Percentiles rank a stretch among this genome's conserved stretches.
Evolutionary conservation across 2,329 filamentous ascomycete species (phyloP).

Genomic region (Blastomyces emzantsi): DNA sequence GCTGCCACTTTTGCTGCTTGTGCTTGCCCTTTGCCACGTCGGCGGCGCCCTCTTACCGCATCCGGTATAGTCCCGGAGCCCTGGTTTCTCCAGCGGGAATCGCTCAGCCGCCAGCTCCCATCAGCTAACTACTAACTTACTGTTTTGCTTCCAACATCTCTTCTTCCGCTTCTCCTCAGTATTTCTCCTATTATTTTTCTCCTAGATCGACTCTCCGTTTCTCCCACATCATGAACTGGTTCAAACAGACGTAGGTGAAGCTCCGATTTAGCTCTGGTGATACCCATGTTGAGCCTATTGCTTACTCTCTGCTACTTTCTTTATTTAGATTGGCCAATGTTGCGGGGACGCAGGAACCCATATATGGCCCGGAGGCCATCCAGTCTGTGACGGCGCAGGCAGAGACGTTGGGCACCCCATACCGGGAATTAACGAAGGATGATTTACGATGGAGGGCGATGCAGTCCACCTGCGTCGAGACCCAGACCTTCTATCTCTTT

Average conservation of each 20-base stretch:
- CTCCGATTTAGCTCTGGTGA: conserved; percentile 7
- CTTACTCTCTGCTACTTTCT: conserved; percentile 10
- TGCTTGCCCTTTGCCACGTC: background rate
- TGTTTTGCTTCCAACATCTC: background rate
- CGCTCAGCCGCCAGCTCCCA: background rate
- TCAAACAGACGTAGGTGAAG: conserved; percentile 70
- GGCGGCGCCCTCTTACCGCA: background rate
- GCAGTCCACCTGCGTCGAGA: conserved; percentile 85
- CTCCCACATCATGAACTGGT: conserved; percentile 78
- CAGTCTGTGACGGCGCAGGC: conserved; percentile 76
- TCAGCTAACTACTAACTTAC: background rate
- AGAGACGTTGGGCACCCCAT: conserved; percentile 72
- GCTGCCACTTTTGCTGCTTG: background rate
- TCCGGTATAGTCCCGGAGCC: background rate
- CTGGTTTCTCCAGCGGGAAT: background rate
- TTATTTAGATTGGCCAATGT: conserved; percentile 57
- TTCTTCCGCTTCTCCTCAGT: background rate
- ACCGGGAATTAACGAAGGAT: conserved; percentile 66
- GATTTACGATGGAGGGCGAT: conserved; percentile 75
- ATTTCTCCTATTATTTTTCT: background rate
- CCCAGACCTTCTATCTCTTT: conserved; percentile 86
- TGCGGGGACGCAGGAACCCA: conserved; percentile 90
- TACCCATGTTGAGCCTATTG: conserved; percentile 13
- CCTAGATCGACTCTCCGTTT: background rate
- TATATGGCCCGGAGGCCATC: conserved; percentile 85